Evolutionary conservation across 805 yeast genomes (phyloP).

Genomic region (Candida tallmaniae): DNA sequence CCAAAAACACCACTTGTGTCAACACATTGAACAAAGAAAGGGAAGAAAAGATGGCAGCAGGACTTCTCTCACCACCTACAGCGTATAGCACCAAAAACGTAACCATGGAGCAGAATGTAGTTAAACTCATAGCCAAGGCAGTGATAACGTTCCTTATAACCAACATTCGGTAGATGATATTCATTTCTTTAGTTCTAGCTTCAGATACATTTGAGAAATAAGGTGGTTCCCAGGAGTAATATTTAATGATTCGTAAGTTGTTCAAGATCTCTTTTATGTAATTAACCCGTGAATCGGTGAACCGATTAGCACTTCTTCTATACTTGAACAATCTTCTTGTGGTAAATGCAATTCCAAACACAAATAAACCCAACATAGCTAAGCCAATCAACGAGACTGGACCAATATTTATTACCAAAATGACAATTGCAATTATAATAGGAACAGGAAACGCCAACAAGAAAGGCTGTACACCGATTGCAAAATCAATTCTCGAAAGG

Average conservation of each 20-base stretch:
- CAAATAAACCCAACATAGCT: conserved; percentile 50
- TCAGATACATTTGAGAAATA: conserved; percentile 54
- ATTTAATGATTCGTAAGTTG: conserved; percentile 77
- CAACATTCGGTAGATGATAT: conserved; percentile 57
- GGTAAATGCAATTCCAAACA: conserved; percentile 44
- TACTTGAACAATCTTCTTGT: conserved; percentile 43
- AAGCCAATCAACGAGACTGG: conserved; percentile 69
- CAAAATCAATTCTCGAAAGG: conserved; percentile 72
- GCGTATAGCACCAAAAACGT: conserved; percentile 36
- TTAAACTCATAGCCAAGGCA: conserved; percentile 63
- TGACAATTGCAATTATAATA: conserved; percentile 55
- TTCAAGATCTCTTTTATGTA: conserved; percentile 73
- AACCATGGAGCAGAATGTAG: conserved; percentile 68
- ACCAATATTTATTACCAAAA: conserved; percentile 65
- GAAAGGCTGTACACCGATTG: conserved; percentile 62
- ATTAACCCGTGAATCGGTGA: conserved; percentile 74
- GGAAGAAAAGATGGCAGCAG: conserved; percentile 67
- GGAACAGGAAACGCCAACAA: conserved; percentile 61
- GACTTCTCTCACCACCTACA: conserved; percentile 27
- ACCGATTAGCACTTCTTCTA: conserved; percentile 52
- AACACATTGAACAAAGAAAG: conserved; percentile 61
- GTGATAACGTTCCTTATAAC: conserved; percentile 55
- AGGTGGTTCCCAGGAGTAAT: conserved; percentile 88
- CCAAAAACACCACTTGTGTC: conserved; percentile 57
- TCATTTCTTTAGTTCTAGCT: conserved; percentile 59